Conservation (phyloP, 2,329 filamentous ascomycete species). For the Fusarium lyarnte region DNA sequence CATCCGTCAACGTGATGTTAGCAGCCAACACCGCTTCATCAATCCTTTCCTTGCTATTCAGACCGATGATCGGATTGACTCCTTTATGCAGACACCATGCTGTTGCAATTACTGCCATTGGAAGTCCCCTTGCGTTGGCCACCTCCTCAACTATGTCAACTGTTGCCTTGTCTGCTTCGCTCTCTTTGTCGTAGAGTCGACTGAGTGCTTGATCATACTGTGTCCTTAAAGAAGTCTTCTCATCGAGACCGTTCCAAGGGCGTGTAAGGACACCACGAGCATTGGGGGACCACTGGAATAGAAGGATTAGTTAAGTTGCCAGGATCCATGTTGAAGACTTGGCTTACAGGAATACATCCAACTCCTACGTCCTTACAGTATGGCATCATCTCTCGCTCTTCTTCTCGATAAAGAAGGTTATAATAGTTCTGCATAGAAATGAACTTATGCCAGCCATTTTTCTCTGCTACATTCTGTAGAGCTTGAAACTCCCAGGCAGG, state of each 20-base stretch:
- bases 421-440: conserved; percentile 67
- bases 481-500: conserved; percentile 40
- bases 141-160: not conserved
- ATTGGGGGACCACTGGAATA: not conserved
- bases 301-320: too few relatives aligned
- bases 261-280: not conserved
- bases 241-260: not conserved
- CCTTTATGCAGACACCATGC: not conserved
- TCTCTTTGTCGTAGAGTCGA: not conserved
- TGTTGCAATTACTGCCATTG: not conserved
- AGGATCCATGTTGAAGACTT: too few relatives aligned
- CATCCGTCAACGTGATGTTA: not conserved
- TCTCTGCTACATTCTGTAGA: conserved; percentile 62
- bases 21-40: not conserved
- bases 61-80: not conserved
- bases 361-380: conserved; percentile 35
- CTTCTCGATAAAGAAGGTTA: conserved; percentile 66
- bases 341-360: not conserved
- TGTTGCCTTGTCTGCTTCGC: not conserved
- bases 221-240: not conserved
- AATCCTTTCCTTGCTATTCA: not conserved
- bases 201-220: not conserved
- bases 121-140: not conserved
- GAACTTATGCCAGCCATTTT: conserved; percentile 66
- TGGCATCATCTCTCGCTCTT: conserved; percentile 59